phyloP scores from a whole-genome alignment of 257 asterid species.

The Lycium barbarum region DNA sequence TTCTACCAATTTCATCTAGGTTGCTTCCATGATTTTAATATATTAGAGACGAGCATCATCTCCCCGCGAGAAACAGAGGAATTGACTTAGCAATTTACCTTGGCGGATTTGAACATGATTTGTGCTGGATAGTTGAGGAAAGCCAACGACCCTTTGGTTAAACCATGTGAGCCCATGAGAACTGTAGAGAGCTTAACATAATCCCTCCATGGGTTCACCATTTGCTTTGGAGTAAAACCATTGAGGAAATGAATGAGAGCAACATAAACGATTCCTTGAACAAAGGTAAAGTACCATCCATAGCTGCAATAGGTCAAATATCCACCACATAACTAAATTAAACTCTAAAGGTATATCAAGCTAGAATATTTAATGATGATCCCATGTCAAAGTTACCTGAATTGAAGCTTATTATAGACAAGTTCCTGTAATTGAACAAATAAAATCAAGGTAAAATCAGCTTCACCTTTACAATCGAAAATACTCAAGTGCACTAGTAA shows the following conservation, averaged over 20 bases:
- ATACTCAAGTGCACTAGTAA: not conserved
- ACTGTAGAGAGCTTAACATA: constrained; percentile 87
- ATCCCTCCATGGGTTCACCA: constrained; percentile 96
- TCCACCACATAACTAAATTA: not conserved
- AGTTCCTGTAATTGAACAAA: constrained; percentile 69
- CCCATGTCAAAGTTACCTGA: constrained; percentile 64
- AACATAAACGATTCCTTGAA: constrained; percentile 94
- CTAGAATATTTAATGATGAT: not conserved
- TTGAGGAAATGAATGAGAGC: constrained; percentile 64
- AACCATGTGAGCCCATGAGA: constrained; percentile 94
- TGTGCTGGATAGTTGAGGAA: constrained; percentile 94
- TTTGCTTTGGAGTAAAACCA: constrained; percentile 87
- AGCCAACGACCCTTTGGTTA: constrained; percentile 89
- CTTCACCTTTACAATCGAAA: constrained; percentile 15
- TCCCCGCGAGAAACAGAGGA: not conserved
- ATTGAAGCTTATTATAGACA: constrained; percentile 90
- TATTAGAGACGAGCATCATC: not conserved
- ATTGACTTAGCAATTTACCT: constrained; percentile 49
- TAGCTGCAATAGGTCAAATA: constrained; percentile 57
- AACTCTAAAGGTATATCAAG: not conserved
- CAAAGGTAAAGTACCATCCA: constrained; percentile 96
- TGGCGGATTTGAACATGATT: constrained; percentile 96
- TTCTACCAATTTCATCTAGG: not conserved
- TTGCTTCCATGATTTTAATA: not conserved
- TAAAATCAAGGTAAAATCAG: not conserved